phyloP scores from a whole-genome alignment of 164 flowering plant genomes.

The Sextonia rubra region DNA sequence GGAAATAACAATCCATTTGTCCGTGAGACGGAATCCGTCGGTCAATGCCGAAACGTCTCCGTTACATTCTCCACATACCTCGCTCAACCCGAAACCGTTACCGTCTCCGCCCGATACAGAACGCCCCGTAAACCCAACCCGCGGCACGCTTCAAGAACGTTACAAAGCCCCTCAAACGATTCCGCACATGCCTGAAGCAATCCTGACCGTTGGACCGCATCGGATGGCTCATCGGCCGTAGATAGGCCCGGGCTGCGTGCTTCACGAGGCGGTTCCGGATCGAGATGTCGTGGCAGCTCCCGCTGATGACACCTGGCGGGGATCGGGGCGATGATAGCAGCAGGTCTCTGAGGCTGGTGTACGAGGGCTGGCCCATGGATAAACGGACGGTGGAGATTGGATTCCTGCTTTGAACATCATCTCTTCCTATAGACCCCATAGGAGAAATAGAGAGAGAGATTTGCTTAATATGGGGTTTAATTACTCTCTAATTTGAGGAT shows the following conservation, averaged over 20 bases:
- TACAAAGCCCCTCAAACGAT: too few species aligned
- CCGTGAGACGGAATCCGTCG: background rate
- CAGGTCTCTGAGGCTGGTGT: conserved; percentile 59
- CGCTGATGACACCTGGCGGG: conserved; percentile 22
- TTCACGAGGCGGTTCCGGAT: conserved; percentile 81
- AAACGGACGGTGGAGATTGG: conserved; percentile 12
- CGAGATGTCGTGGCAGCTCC: conserved; percentile 47
- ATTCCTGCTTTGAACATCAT: background rate
- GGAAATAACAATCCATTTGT: background rate
- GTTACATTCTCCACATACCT: too few species aligned
- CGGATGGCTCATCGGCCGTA: conserved; percentile 74
- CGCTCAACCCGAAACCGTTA: too few species aligned
- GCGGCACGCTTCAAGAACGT: too few species aligned
- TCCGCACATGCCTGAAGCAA: conserved; percentile 35
- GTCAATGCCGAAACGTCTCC: background rate
- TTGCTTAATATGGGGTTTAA: background rate
- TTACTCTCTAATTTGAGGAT: background rate
- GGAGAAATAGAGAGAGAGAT: background rate
- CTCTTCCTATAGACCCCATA: background rate
- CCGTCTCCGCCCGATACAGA: too few species aligned
- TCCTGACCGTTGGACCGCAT: conserved; percentile 33
- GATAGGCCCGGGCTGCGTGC: conserved; percentile 95
- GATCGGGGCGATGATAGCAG: conserved; percentile 20
- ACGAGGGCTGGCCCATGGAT: conserved; percentile 21
- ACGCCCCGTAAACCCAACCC: too few species aligned